phyloP scores from a whole-genome alignment of 2,329 filamentous ascomycete species.

The Botrytis byssoidea region DNA sequence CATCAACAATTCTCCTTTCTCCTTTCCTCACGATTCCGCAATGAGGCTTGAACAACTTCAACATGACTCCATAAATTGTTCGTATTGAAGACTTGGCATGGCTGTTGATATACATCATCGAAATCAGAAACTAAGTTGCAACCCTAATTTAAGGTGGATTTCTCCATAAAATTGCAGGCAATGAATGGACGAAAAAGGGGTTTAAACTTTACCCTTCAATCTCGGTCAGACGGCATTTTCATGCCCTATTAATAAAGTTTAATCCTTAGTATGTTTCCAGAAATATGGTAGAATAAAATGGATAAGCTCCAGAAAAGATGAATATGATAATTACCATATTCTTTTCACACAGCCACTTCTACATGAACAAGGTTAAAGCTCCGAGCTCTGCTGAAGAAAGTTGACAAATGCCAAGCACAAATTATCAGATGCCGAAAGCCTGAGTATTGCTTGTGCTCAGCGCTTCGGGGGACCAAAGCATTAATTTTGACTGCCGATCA shows the following conservation, averaged over 20 bases:
- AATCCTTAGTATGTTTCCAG: neutral
- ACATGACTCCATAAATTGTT: neutral
- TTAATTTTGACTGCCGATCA: neutral
- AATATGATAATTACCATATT: neutral
- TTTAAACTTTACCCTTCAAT: neutral
- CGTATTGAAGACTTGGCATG: conserved; percentile 2
- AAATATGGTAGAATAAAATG: neutral
- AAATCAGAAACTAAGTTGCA: neutral
- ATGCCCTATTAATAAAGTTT: neutral
- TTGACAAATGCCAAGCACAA: neutral
- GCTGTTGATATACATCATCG: neutral
- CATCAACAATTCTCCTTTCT: conserved; percentile 8
- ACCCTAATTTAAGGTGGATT: conserved; percentile 1
- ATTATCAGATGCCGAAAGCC: neutral
- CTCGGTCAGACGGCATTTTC: neutral
- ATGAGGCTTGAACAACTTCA: neutral
- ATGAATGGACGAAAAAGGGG: neutral
- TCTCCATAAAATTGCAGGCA: neutral
- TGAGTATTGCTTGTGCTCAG: neutral
- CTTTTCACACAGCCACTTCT: neutral
- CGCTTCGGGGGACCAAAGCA: neutral
- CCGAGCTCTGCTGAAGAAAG: neutral
- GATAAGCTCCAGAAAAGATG: neutral
- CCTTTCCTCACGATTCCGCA: neutral
- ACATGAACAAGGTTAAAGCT: neutral